phyloP scores from a whole-genome alignment of 2,329 filamentous ascomycete genomes.

The Lasiodiplodia theobromae region DNA sequence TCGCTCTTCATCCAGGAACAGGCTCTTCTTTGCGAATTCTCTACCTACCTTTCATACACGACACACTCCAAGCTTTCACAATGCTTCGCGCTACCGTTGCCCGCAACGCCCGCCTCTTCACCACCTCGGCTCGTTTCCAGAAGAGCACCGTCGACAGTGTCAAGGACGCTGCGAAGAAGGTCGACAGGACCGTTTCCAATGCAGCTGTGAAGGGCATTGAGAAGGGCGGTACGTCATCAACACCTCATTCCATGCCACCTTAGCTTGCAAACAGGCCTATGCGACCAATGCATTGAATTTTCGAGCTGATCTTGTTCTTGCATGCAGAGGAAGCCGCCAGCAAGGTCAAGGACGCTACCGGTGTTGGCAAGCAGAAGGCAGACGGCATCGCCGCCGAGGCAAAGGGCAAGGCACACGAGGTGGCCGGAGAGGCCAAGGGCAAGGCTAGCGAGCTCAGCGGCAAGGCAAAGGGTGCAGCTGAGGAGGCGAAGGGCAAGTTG shows the following conservation, averaged over 20 bases:
- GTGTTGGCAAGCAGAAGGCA: slow-evolving; percentile 47
- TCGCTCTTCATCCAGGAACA: background rate
- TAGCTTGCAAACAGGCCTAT: background rate
- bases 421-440: slow-evolving; percentile 55
- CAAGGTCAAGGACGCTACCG: slow-evolving; percentile 51
- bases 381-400: slow-evolving; percentile 41
- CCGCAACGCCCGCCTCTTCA: slow-evolving; percentile 60
- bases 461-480: slow-evolving; percentile 56
- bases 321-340: slow-evolving; percentile 59
- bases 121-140: slow-evolving; percentile 57
- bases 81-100: slow-evolving; percentile 56
- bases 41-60: background rate
- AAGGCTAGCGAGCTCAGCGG: slow-evolving; percentile 52
- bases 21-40: background rate
- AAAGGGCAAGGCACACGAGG: slow-evolving; percentile 50
- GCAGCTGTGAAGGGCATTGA: slow-evolving; percentile 68
- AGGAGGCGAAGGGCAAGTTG: slow-evolving; percentile 41
- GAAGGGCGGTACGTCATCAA: slow-evolving; percentile 62
- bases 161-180: slow-evolving; percentile 65
- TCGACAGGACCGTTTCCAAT: slow-evolving; percentile 63
- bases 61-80: slow-evolving; percentile 35
- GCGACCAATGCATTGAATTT: background rate
- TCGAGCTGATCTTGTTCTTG: background rate
- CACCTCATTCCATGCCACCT: background rate
- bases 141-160: slow-evolving; percentile 62